Conservation (phyloP, 2,329 filamentous ascomycete species). For the Sporothrix sp. region DNA sequence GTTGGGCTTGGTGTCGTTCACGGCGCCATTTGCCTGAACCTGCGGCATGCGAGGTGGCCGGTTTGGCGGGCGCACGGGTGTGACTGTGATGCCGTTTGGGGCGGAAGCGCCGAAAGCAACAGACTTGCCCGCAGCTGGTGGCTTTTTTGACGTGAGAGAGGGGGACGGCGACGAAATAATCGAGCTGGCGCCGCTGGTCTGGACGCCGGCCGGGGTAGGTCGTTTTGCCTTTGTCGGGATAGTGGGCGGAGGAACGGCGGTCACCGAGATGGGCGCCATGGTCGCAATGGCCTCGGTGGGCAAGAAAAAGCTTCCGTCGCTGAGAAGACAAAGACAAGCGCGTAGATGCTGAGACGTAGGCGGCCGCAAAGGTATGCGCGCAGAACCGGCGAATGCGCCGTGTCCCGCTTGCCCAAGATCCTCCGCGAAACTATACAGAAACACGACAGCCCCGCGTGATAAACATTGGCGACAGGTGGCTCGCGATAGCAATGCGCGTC, state of each 20-base stretch:
- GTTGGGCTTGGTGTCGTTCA: neutral
- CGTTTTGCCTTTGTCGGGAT: conserved; percentile 55
- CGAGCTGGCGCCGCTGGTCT: conserved; percentile 51
- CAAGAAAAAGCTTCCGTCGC: neutral
- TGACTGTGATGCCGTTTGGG: conserved; percentile 34
- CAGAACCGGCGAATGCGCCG: neutral
- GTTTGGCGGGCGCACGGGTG: conserved; percentile 41
- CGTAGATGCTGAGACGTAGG: too few species aligned
- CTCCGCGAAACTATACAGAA: neutral
- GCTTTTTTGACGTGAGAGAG: conserved; percentile 46
- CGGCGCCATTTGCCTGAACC: neutral
- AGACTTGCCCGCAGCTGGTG: conserved; percentile 40
- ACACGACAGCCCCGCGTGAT: neutral
- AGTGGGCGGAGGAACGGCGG: conserved; percentile 34
- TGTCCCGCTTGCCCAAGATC: neutral
- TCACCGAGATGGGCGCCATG: conserved; percentile 47
- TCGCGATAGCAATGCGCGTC: neutral
- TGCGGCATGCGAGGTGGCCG: conserved; percentile 39
- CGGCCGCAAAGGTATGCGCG: too few species aligned
- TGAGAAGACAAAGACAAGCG: too few species aligned
- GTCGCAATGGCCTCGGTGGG: neutral
- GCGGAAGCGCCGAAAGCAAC: conserved; percentile 29
- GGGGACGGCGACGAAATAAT: conserved; percentile 52
- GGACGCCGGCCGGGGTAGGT: conserved; percentile 53
- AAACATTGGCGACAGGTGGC: neutral